Percentiles rank a stretch among this genome's conserved stretches.
phyloP scores from a whole-genome alignment of 192 early-diverging fungal genomes.

The Podila epigama region DNA sequence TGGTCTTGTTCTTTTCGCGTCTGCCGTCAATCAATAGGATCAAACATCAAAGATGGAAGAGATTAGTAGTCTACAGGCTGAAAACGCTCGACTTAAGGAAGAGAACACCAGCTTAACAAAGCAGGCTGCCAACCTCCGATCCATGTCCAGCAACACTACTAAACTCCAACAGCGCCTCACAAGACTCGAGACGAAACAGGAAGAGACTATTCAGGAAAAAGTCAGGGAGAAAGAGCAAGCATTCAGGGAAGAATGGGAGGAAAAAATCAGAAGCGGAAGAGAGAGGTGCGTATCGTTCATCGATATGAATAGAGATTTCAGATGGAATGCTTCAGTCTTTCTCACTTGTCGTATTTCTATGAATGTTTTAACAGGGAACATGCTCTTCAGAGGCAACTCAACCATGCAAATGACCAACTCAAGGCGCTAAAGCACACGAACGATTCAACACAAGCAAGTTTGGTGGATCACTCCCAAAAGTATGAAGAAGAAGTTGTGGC shows the following conservation, averaged over 20 bases:
- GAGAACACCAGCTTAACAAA: slow-evolving; percentile 56
- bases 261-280: slow-evolving; percentile 81
- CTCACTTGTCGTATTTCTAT: too few relatives aligned
- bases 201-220: slow-evolving; percentile 74
- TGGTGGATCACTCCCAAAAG: slow-evolving; percentile 68
- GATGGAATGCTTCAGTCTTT: too few relatives aligned
- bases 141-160: slow-evolving; percentile 55
- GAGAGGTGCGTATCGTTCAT: slow-evolving; percentile 61
- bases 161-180: slow-evolving; percentile 63
- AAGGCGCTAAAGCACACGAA: slow-evolving; percentile 69
- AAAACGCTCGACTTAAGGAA: slow-evolving; percentile 65
- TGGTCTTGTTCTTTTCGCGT: background rate
- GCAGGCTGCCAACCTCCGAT: slow-evolving; percentile 46
- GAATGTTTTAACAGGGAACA: slow-evolving; percentile 69
- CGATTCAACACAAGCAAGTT: slow-evolving; percentile 75
- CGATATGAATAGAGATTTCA: too few relatives aligned
- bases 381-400: slow-evolving; percentile 82
- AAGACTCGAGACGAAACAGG: slow-evolving; percentile 69
- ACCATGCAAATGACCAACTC: slow-evolving; percentile 79
- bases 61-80: slow-evolving; percentile 52
- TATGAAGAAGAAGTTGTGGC: slow-evolving; percentile 83
- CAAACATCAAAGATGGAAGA: slow-evolving; percentile 58
- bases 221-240: slow-evolving; percentile 74
- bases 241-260: slow-evolving; percentile 77
- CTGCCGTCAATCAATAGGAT: slow-evolving; percentile 53